Evolutionary conservation across 306 rosid species (phyloP), one percentile per base, ranked within the genome.

Genomic region (Sindora glabra): DNA sequence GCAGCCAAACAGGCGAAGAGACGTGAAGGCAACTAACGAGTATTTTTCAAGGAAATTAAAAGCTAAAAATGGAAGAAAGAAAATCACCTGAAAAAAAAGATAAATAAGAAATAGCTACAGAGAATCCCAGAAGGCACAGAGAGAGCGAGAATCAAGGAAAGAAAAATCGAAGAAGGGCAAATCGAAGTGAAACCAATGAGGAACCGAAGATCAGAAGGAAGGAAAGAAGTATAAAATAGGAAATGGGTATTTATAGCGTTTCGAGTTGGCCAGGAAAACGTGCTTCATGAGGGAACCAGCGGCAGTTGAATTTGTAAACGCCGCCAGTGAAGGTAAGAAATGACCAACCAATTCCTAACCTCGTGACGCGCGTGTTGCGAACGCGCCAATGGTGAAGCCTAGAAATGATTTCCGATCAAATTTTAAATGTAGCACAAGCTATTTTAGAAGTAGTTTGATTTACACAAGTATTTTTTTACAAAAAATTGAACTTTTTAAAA

Each of bases 161-260:
- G 23, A 11, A 50, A 37, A 56, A 68, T 62, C 68, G 26, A 38
- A 19, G 48, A 51, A n/a, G n/a, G n/a, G n/a, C n/a, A 37, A 56
- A 71, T 55, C 68, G 36, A 38, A 30, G 42, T 58, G 48, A 65
- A 26, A 37, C 65, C 70, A 59, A 68, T 47, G 77, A 59, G 38
- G 64, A n/a, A n/a, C 22, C 0, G 0, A 14, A 59, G 41, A 61
- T 17, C 49, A 12, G 59, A 38, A 40, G 49, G 5, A 69, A 53
- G 5, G 66, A 53, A 66, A 1, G n/a, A 0, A 66, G 55, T 0
- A 1, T 1, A 0, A 4, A 0, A 14, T 12, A 41, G 68, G 38
- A 57, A 1, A 5, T 22, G 2, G 50, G 71, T 70, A 79, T 87
- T 74, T 84, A 84, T 84, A 87, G 69, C 60, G 56, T 59, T 68